phyloP scores from a whole-genome alignment of 345 rosid species.

The Geranium brycei region DNA sequence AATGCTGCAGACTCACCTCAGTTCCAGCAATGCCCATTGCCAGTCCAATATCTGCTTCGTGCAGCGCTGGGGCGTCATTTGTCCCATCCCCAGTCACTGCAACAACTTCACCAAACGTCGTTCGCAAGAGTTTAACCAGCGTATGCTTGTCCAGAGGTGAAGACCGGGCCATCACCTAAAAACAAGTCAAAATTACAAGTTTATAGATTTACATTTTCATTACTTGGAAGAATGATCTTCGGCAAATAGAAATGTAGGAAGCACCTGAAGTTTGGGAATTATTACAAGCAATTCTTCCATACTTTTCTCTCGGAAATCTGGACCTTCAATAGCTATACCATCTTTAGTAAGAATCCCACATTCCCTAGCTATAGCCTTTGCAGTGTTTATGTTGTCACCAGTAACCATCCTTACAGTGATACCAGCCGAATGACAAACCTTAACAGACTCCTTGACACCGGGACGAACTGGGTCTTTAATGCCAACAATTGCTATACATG shows the following conservation, averaged over 20 bases:
- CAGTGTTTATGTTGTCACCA: constrained; percentile 88
- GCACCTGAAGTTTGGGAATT: constrained; percentile 89
- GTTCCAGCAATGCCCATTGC: constrained; percentile 99
- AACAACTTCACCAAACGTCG: constrained; percentile 76
- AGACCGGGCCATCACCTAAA: constrained; percentile 93
- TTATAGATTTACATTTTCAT: neutral
- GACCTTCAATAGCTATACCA: constrained; percentile 80
- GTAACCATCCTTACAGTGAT: constrained; percentile 93
- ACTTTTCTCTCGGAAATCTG: constrained; percentile 68
- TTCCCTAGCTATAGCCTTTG: constrained; percentile 86
- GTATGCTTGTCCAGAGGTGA: constrained; percentile 91
- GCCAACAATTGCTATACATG: constrained; percentile 79
- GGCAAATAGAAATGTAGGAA: neutral
- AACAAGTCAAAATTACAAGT: neutral
- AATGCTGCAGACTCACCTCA: constrained; percentile 36
- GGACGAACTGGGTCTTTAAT: constrained; percentile 94
- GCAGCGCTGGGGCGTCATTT: constrained; percentile 94
- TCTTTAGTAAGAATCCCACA: constrained; percentile 87
- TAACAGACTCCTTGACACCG: constrained; percentile 84
- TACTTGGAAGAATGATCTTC: neutral
- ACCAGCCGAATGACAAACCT: constrained; percentile 75
- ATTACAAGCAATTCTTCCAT: constrained; percentile 53
- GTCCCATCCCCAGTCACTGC: constrained; percentile 96
- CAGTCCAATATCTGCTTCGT: constrained; percentile 92
- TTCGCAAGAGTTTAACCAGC: constrained; percentile 67